Base-by-base conservation (phyloP, 176 grass and related monocot species). In the Chloris gayana region DNA sequence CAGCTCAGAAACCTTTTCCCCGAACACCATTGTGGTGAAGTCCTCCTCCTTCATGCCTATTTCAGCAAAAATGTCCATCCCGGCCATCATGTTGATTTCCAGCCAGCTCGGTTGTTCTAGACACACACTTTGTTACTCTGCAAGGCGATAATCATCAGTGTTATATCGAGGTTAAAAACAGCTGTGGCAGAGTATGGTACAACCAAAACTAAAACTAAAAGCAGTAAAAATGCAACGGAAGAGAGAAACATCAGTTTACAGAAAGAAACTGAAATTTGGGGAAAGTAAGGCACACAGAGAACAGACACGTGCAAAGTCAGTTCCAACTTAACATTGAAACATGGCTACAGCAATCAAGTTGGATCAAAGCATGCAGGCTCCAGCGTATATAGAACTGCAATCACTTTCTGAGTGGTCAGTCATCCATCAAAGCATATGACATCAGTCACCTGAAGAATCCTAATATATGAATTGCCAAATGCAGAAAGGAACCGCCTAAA, bases 41-140 rank as follows among this genome's bases (percentile, higher is more conserved):
- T 92, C 88, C 63, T 97, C 90, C 87, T 89, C 88, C 51, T 85
- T 97, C 75, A 90, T 83, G n/a, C 85, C 87, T 82, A 83, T 85
- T 81, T 84, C 80, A 31, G 63, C 63, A 69, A 75, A 73, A 39
- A 77, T 27, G 53, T 86, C 86, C 54, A 65, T 78, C 78, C 54
- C 85, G 9, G 84, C 75, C 93, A 97, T 93, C 85, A 61, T 78
- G 56, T 53, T 75, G 53, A 75, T 31, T 39, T 74, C 1, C 37
- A 74, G 26, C 30, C 74, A 64, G 24, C 60, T 67, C 17, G 8
- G 22, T 69, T 25, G 2, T 39, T 21, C 21, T 59, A 26, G 34
- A 38, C 38, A 35, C 14, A 7, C 22, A 9, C 77, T 74, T 21
- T 21, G 60, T 31, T 67, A 84, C 27, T 76, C 73, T 76, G 63